phyloP scores from a whole-genome alignment of 345 rosid genomes.

The Lumnitzera racemosa region DNA sequence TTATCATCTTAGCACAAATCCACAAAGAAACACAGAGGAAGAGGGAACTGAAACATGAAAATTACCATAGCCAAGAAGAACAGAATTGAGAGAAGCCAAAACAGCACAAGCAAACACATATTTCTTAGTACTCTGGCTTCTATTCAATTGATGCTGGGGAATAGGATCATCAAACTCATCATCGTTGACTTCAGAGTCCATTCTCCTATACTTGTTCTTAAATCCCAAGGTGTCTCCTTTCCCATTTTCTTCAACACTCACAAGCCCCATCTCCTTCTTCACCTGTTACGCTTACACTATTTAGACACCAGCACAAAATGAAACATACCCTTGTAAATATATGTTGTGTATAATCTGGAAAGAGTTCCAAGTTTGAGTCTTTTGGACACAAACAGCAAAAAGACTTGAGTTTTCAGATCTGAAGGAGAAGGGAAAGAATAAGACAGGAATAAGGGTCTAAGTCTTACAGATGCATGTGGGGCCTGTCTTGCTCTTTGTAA shows the following conservation, averaged over 20 bases:
- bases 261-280: constrained; percentile 22
- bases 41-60: neutral
- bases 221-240: constrained; percentile 36
- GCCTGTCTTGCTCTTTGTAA: no score
- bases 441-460: no score
- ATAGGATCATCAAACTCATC: constrained; percentile 17
- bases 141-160: constrained; percentile 22
- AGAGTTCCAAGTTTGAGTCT: no score
- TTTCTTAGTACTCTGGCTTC: constrained; percentile 35
- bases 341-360: no score
- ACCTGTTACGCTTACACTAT: constrained; percentile 3
- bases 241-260: constrained; percentile 52
- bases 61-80: constrained; percentile 90
- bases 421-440: no score
- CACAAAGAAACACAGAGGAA: neutral
- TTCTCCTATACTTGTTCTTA: constrained; percentile 72
- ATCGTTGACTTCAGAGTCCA: constrained; percentile 41
- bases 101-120: constrained; percentile 70
- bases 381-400: no score
- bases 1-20: neutral
- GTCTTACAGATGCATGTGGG: no score
- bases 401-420: no score
- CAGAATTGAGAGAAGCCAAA: constrained; percentile 81
- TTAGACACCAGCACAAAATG: neutral
- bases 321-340: neutral